Percentiles rank a stretch among this genome's conserved stretches.
Evolutionary conservation across 1,284 basidiomycete species (phyloP).

Genomic region (Ganoderma lucidum): DNA sequence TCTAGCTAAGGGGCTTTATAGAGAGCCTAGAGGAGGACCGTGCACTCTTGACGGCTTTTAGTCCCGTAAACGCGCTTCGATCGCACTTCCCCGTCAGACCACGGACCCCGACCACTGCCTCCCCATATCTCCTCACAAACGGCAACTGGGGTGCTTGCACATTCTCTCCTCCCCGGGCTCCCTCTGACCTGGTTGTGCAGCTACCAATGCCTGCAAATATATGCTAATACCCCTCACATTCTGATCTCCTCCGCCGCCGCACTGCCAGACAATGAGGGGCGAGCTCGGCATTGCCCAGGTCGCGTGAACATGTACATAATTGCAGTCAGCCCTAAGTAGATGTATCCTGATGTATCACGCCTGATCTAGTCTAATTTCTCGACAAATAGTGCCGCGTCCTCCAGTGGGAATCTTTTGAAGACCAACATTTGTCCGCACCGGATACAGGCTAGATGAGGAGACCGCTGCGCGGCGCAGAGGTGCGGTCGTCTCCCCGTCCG

Average conservation of each 20-base stretch:
- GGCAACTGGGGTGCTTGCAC: constrained; percentile 27
- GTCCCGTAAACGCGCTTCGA: constrained; percentile 40
- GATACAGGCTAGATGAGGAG: not conserved
- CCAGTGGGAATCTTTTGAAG: constrained; percentile 14
- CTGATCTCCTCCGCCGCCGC: not conserved
- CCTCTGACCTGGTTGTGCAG: constrained; percentile 10
- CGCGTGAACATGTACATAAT: constrained; percentile 35
- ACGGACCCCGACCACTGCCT: constrained; percentile 37
- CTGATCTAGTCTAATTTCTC: constrained; percentile 30
- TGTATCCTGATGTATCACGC: constrained; percentile 19
- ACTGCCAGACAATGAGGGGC: not conserved
- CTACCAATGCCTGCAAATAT: not conserved
- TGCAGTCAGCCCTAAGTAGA: constrained; percentile 24
- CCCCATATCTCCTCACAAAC: constrained; percentile 18
- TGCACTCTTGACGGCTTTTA: constrained; percentile 37
- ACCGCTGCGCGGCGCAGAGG: not conserved
- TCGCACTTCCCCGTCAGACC: constrained; percentile 37
- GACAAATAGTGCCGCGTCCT: constrained; percentile 10
- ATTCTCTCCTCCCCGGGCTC: not conserved
- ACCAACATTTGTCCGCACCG: not conserved
- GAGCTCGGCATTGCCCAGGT: constrained; percentile 29
- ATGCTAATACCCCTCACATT: not conserved
- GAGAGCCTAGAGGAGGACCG: constrained; percentile 38
- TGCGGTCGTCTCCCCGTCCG: not conserved
- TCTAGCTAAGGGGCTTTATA: constrained; percentile 43